These are phyloP conservation scores for Globisporangium solare DNA, from an alignment of 352 stramenopile genomes.

Conservation along the genomic window DNA sequence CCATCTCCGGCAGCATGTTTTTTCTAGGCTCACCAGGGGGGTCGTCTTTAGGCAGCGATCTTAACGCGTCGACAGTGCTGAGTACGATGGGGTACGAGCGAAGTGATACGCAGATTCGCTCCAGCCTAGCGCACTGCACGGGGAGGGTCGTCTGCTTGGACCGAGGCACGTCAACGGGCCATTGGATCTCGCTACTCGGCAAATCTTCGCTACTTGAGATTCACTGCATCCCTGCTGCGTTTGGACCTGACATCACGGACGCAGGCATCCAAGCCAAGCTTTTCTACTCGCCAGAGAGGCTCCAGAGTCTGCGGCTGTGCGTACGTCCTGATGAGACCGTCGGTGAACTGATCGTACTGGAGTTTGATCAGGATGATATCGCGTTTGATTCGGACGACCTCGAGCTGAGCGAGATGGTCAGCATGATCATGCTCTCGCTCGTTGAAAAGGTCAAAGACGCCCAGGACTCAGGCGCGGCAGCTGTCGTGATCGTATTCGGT, in stretches of 20 bases:
- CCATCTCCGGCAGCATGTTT: conserved; percentile 34
- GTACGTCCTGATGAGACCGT: conserved; percentile 66
- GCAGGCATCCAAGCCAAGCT: conserved; percentile 33
- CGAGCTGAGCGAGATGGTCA: conserved; percentile 55
- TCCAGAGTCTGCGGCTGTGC: conserved; percentile 52
- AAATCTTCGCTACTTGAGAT: conserved; percentile 42
- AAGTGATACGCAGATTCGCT: conserved; percentile 41
- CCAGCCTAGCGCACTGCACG: conserved; percentile 31
- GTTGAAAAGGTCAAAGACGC: conserved; percentile 75
- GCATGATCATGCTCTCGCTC: conserved; percentile 56
- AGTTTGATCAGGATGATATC: conserved; percentile 62
- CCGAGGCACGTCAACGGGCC: conserved; percentile 45
- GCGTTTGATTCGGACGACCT: conserved; percentile 43
- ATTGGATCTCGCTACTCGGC: conserved; percentile 46
- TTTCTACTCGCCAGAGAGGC: conserved; percentile 67
- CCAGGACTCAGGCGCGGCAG: conserved; percentile 47
- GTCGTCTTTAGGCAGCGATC: neutral
- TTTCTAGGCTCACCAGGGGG: conserved; percentile 6
- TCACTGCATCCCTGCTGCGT: conserved; percentile 48
- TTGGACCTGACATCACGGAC: conserved; percentile 37
- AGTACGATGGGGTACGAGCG: conserved; percentile 37
- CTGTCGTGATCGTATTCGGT: conserved; percentile 59
- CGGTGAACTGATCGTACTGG: conserved; percentile 59
- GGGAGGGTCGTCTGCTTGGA: conserved; percentile 55
- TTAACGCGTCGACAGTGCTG: conserved; percentile 18